Evolutionary conservation across 768 basidiomycete genomes (phyloP), one percentile per base, ranked within the genome.

Genomic region (Tricholoma sp.): DNA sequence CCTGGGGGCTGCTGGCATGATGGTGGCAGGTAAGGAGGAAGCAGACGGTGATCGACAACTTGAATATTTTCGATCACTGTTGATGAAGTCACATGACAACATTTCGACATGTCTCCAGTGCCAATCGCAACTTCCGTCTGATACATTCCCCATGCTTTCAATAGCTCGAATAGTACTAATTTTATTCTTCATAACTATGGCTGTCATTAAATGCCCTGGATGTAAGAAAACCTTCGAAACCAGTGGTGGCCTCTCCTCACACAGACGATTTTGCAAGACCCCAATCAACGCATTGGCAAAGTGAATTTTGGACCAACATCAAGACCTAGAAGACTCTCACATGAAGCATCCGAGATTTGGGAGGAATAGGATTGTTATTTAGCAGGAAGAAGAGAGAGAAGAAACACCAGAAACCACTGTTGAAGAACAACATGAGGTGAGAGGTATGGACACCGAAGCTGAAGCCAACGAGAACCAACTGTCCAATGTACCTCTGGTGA

Each of bases 101-200:
- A 11, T 45, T 18, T 41, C n/a, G 5, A 17, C 17, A 15, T 41
- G 7, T 18, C 39, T 6, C n/a, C n/a, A n/a, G n/a, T 17, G 39
- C 15, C 39, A 11, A 4, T 41, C 4, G 18, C 3, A 10, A 24
- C 24, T 24, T 37, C 36, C 36, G 12, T 12, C 12, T 13, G 12
- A 11, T 1, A n/a, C n/a, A n/a, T 13, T 37, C 39, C 7, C 17
- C 17, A 17, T 17, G 4, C 39, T 41, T 37, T 37, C 12, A 10
- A 41, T 41, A 45, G 55, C 61, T 58, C 59, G 55, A 61, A 24
- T 24, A 13, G 6, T 24, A 20, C 42, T 44, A 24, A 24, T 20
- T 24, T 44, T 20, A 24, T 24, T 37, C 11, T 37, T 37, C 12
- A 37, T 37, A 10, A 11, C 15, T 13, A 37, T 37, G 36, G 36